Evolutionary conservation across 2,329 filamentous ascomycete species (phyloP).

Genomic region (Balansia obtecta): DNA sequence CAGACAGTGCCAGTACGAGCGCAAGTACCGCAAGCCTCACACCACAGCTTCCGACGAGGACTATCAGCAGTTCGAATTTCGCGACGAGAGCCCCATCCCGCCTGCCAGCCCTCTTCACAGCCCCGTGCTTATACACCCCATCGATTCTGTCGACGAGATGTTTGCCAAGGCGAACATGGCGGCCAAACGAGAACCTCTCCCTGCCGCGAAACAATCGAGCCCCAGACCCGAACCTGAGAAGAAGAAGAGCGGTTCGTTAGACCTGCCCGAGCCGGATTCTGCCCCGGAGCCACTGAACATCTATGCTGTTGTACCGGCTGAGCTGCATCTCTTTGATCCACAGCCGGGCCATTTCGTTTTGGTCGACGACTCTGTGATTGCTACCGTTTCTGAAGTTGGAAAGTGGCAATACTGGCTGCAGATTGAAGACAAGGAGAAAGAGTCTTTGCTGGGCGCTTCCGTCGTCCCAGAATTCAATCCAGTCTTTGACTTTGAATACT

Average conservation of each 20-base stretch:
- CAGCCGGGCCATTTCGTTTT: slow-evolving; percentile 71
- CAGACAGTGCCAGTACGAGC: slow-evolving; percentile 92
- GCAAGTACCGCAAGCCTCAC: slow-evolving; percentile 74
- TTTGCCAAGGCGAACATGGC: slow-evolving; percentile 37
- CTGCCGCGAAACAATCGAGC: slow-evolving; percentile 17
- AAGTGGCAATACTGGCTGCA: slow-evolving; percentile 96
- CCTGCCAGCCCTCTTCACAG: slow-evolving; percentile 51
- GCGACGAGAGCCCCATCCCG: slow-evolving; percentile 49
- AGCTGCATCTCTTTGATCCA: slow-evolving; percentile 92
- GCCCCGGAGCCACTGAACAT: slow-evolving; percentile 59
- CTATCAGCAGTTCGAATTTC: slow-evolving; percentile 71
- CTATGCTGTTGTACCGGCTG: slow-evolving; percentile 62
- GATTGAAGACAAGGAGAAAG: slow-evolving; percentile 56
- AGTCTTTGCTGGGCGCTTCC: slow-evolving; percentile 73
- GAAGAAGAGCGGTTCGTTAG: not conserved
- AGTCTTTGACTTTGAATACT: slow-evolving; percentile 96
- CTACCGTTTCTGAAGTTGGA: slow-evolving; percentile 74
- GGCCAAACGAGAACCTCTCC: slow-evolving; percentile 28
- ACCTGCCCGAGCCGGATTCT: slow-evolving; percentile 4
- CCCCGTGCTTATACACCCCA: slow-evolving; percentile 40
- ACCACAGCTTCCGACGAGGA: slow-evolving; percentile 73
- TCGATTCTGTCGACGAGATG: slow-evolving; percentile 46
- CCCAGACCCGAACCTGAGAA: not conserved
- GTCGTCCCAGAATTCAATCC: slow-evolving; percentile 89
- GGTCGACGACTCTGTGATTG: slow-evolving; percentile 63